Evolutionary conservation across 2,329 filamentous ascomycete species (phyloP).

Genomic region (Alternaria postmessia): DNA sequence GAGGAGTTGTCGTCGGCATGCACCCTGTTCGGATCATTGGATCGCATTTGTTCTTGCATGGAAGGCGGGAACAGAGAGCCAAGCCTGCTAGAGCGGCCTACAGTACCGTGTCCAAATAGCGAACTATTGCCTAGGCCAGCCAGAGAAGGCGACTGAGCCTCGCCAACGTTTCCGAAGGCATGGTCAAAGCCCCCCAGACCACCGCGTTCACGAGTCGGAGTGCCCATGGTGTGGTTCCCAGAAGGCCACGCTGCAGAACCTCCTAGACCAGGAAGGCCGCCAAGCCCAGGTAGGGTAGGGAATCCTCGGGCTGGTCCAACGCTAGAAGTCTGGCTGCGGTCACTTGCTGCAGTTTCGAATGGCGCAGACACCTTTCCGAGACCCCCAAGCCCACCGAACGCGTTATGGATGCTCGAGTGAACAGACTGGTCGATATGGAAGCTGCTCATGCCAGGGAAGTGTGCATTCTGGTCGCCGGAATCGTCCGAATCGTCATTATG

Average conservation of each 20-base stretch:
- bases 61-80: constrained; percentile 85
- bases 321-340: constrained; percentile 93
- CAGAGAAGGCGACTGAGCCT: constrained; percentile 78
- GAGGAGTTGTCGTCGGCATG: constrained; percentile 66
- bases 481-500: constrained; percentile 67
- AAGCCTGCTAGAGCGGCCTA: constrained; percentile 80
- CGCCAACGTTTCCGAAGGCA: constrained; percentile 78
- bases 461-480: constrained; percentile 60
- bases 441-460: constrained; percentile 62
- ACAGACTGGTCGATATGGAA: constrained; percentile 59
- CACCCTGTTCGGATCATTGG: constrained; percentile 53
- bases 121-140: constrained; percentile 69
- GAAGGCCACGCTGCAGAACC: constrained; percentile 70
- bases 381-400: constrained; percentile 66
- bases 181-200: constrained; percentile 60
- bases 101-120: constrained; percentile 72
- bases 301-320: constrained; percentile 78
- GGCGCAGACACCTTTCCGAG: constrained; percentile 55
- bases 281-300: constrained; percentile 66
- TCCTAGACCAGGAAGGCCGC: constrained; percentile 63
- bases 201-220: constrained; percentile 67
- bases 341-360: constrained; percentile 72
- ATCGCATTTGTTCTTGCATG: constrained; percentile 91
- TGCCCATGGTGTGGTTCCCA: constrained; percentile 78
- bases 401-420: constrained; percentile 53